Evolutionary conservation across 257 asterid species (phyloP).

Genomic region (Solanum pennellii): DNA sequence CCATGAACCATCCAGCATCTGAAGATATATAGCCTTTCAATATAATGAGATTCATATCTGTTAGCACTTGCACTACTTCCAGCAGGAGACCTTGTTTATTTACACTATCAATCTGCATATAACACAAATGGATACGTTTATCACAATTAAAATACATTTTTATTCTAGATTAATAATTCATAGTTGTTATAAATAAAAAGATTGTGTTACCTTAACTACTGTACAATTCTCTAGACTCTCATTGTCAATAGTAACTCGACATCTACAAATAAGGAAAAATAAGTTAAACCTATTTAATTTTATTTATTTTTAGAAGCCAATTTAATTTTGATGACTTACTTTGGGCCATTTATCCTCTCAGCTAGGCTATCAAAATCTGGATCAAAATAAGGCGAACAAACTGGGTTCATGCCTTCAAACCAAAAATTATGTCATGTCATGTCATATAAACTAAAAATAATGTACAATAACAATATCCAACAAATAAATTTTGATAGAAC

Average conservation of each 20-base stretch:
- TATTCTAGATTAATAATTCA: background rate
- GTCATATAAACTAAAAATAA: background rate
- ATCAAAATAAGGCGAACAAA: conserved; percentile 59
- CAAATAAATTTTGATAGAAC: background rate
- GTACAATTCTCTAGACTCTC: conserved; percentile 50
- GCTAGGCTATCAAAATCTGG: conserved; percentile 68
- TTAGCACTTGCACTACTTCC: conserved; percentile 67
- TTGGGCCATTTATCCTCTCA: conserved; percentile 61
- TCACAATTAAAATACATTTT: background rate
- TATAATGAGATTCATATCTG: conserved; percentile 64
- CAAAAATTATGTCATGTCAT: background rate
- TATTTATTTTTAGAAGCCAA: background rate
- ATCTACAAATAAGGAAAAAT: conserved; percentile 23
- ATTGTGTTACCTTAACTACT: conserved; percentile 35
- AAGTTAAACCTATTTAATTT: background rate
- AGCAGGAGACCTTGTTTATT: conserved; percentile 59
- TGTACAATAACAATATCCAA: background rate
- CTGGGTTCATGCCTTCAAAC: conserved; percentile 33
- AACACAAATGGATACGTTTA: background rate
- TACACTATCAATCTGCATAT: conserved; percentile 51
- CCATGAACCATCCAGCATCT: conserved; percentile 83
- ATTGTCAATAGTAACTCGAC: conserved; percentile 56
- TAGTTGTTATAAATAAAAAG: background rate
- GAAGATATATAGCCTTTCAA: conserved; percentile 64
- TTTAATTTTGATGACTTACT: conserved; percentile 20